Evolutionary conservation across 139 green algal genomes (phyloP), one percentile per base, ranked within the genome.

Genomic region (Chlorella sorokiniana): DNA sequence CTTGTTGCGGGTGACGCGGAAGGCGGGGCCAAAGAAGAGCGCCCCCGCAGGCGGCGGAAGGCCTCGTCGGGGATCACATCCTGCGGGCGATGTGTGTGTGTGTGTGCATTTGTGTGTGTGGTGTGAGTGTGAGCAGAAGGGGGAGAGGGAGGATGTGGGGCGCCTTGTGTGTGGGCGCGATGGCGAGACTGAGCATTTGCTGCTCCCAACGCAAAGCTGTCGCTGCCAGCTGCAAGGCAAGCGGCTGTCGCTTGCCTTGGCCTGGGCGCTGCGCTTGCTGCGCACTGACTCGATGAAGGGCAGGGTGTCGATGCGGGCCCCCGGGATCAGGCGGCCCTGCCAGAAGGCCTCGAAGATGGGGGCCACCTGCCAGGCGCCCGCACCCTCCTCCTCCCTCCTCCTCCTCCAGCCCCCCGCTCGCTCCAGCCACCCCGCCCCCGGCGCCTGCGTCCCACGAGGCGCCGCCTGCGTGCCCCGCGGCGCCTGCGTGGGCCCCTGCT

Each of bases 1-100:
- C 88, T 95, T 96, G 91, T 96, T 96, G 82, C 93, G 89, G 5
- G 93, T 96, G 31, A 96, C 93, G 27, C 29, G 63, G 83, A 94
- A 96, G 33, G 76, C 77, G 0, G 92, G 91, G 18, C 92, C 93
- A 59, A 96, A 93, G 86, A 96, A 96, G 20, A 96, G 93, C 22
- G 89, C 85, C 93, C 93, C 0, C 93, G 82, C 54, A 92, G 52
- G 27, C 93, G 85, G n/a, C 61, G 37, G 73, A 96, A 94, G 1
- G 89, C 91, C 56, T 94, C 91, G 41, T 96, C 91, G 20, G 93
- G 93, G 35, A 96, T 71, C 5, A 77, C 51, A 77, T 96, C 93
- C 75, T 81, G 84, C 45, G 64, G 51, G n/a, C n/a, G n/a, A n/a
- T n/a, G n/a, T n/a, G n/a, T n/a, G n/a, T n/a, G n/a, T n/a, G n/a